Evolutionary conservation across 768 basidiomycete species (phyloP), one percentile per base, ranked within the genome.

Genomic region (Leccinum imitatum): DNA sequence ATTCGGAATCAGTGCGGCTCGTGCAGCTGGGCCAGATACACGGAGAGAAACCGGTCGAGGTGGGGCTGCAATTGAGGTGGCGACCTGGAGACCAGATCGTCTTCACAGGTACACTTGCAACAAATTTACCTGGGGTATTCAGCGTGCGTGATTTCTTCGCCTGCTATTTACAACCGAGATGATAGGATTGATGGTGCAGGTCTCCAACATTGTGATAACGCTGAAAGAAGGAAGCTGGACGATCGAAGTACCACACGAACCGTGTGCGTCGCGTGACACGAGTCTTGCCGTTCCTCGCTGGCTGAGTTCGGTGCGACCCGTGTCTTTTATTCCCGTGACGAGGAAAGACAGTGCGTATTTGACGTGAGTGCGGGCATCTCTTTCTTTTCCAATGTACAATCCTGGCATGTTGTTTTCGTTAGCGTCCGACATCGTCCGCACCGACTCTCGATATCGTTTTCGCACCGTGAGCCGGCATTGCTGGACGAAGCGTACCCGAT

Each of bases 401-500:
- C 35, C 51, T 33, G 15, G 48, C 15, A 10, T 13, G 13, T 31
- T 31, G 11, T 31, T 31, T 31, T 10, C 30, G 9, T 31, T 10
- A 31, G 27, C 27, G 30, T 31, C 0, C 35, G 35, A 35, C 35
- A 31, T 31, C 9, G 9, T 14, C 35, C 84, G 0, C 91, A 91
- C 61, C 71, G 73, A 0, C 66, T 96, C 4, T 65, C 73, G 4
- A 75, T 91, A 19, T 75, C 78, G 0, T 69, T 95, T 50, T 71
- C 77, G 1, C 87, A 93, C 59, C 75, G 81, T 0, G 71, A 81
- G 2, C 89, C 90, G 0, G 93, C 92, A 1, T 91, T 88, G 70
- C 72, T 96, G 37, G 87, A 90, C 62, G 95, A 97, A 71, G 80
- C 82, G 50, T 91, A 90, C 67, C 87, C 90, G 0, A 87, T 98